phyloP scores from a whole-genome alignment of 352 stramenopile species.

The Phytophthora pisi region DNA sequence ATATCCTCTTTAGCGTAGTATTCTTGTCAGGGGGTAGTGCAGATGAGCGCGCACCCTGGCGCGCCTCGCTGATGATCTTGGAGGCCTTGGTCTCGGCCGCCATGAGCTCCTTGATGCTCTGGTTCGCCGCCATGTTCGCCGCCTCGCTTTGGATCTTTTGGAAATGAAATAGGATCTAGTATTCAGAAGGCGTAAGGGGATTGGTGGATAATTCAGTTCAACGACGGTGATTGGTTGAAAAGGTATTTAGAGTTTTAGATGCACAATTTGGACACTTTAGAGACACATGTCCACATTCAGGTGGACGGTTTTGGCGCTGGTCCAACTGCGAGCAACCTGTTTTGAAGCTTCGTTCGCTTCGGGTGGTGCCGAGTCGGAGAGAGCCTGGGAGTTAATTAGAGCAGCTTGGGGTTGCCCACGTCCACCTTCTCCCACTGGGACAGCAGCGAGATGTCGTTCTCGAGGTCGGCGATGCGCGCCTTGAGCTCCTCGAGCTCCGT shows the following conservation, averaged over 20 bases:
- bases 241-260: conserved; percentile 10
- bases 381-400: conserved; percentile 6
- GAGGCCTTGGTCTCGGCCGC: conserved; percentile 90
- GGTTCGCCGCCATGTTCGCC: conserved; percentile 73
- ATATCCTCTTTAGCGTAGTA: neutral
- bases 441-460: conserved; percentile 70
- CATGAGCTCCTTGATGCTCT: conserved; percentile 92
- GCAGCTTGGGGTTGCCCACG: conserved; percentile 15
- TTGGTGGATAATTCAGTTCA: conserved; percentile 9
- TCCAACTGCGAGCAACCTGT: neutral
- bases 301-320: conserved; percentile 12
- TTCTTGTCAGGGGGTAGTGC: neutral
- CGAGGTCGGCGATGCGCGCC: conserved; percentile 52
- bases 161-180: neutral
- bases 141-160: conserved; percentile 28
- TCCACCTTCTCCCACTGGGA: conserved; percentile 55
- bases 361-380: neutral
- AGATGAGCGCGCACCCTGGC: conserved; percentile 51
- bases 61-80: conserved; percentile 89
- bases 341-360: conserved; percentile 35
- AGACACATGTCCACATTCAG: conserved; percentile 25
- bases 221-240: conserved; percentile 22
- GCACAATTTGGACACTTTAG: conserved; percentile 12
- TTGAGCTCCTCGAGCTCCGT: conserved; percentile 50
- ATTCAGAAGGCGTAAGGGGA: neutral